Evolutionary conservation across 306 rosid genomes (phyloP).

Genomic region (Medicago ruthenica): DNA sequence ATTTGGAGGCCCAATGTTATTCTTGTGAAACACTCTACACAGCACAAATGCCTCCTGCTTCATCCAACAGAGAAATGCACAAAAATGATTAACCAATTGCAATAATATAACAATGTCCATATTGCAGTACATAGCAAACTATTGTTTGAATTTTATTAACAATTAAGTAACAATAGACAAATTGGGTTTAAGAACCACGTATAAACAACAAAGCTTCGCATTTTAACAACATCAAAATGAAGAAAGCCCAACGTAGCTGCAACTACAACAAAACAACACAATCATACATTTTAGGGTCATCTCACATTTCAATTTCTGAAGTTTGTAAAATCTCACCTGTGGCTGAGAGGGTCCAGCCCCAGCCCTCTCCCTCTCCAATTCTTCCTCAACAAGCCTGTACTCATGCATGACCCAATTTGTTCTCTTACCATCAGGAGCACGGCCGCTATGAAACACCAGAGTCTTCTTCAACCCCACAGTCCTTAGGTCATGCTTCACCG

Average conservation of each 20-base stretch:
- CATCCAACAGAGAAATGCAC: constrained; percentile 54
- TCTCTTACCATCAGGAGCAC: constrained; percentile 93
- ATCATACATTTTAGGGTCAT: constrained; percentile 36
- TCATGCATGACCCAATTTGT: constrained; percentile 99
- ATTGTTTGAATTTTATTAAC: constrained; percentile 1
- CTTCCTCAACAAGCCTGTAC: constrained; percentile 89
- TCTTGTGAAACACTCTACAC: constrained; percentile 98
- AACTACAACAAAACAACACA: constrained; percentile 30
- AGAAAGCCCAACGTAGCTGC: constrained; percentile 28
- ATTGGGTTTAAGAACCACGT: constrained; percentile 40
- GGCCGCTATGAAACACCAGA: constrained; percentile 92
- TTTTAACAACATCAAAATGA: constrained; percentile 45
- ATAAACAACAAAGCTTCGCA: constrained; percentile 35
- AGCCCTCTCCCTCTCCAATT: constrained; percentile 68
- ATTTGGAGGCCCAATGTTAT: constrained; percentile 97
- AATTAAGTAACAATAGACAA: not conserved
- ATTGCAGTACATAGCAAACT: constrained; percentile 38
- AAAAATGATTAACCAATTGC: constrained; percentile 35
- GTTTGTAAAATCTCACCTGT: constrained; percentile 67
- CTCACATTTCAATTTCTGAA: constrained; percentile 48
- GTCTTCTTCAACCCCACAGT: constrained; percentile 91
- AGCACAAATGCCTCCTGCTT: constrained; percentile 95
- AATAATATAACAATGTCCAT: constrained; percentile 51
- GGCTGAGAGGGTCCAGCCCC: constrained; percentile 67
- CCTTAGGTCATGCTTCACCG: constrained; percentile 68